Evolutionary conservation across 495 filamentous ascomycete genomes (phyloP).

Genomic region (Lepraria neglecta): DNA sequence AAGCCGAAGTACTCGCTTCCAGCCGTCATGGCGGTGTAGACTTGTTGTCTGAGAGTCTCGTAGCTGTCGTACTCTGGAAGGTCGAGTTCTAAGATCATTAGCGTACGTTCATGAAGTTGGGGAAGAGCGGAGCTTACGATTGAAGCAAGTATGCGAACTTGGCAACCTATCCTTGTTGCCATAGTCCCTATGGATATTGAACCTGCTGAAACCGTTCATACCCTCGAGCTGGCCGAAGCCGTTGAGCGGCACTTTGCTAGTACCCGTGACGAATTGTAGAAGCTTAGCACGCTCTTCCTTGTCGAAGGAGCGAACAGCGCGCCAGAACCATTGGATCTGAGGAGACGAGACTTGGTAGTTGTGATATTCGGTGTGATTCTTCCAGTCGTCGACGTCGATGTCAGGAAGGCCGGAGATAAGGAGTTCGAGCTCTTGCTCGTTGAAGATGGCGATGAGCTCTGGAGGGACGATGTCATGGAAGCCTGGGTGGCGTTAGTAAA

Average conservation of each 20-base stretch:
- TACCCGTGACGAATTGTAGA: constrained; percentile 96
- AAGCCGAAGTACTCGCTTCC: constrained; percentile 98
- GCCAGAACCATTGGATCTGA: constrained; percentile 99
- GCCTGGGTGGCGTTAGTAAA: constrained; percentile 44
- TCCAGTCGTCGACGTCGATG: constrained; percentile 98
- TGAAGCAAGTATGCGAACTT: constrained; percentile 97
- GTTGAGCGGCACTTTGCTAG: constrained; percentile 96
- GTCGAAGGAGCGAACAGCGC: constrained; percentile 94
- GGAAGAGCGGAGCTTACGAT: constrained; percentile 63
- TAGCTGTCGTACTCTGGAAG: constrained; percentile 98
- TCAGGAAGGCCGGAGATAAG: constrained; percentile 96
- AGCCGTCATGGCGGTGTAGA: constrained; percentile 90
- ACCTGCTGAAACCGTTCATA: constrained; percentile 96
- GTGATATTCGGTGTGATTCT: constrained; percentile 96
- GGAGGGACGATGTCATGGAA: constrained; percentile 98
- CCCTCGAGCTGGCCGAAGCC: constrained; percentile 98
- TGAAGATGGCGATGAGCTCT: constrained; percentile 94
- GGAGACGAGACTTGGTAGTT: constrained; percentile 92
- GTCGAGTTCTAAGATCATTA: constrained; percentile 74
- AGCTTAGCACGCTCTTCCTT: constrained; percentile 98
- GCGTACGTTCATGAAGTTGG: constrained; percentile 18
- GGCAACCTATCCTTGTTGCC: constrained; percentile 95
- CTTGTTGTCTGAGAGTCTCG: constrained; percentile 74
- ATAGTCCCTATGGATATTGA: constrained; percentile 99
- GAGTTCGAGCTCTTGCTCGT: constrained; percentile 94